Evolutionary conservation across 441 rosid genomes (phyloP).

Genomic region (Hura crepitans): DNA sequence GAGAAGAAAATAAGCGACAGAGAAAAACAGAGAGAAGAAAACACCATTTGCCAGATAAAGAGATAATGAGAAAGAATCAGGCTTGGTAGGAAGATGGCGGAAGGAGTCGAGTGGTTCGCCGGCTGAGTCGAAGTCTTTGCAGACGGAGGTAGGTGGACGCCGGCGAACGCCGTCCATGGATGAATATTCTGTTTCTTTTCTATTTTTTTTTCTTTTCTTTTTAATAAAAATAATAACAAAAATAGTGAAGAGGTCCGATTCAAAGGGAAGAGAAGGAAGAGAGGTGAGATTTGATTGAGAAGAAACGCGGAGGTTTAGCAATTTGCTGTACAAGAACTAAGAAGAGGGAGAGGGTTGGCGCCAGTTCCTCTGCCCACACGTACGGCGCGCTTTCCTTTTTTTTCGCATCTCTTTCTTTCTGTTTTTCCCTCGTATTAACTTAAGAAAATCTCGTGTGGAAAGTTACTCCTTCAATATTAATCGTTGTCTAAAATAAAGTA

Average conservation of each 20-base stretch:
- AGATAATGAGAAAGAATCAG: background rate
- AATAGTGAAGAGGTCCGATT: background rate
- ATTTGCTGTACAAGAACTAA: background rate
- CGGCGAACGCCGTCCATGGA: constrained; percentile 29
- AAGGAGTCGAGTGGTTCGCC: background rate
- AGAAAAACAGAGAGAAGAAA: constrained; percentile 2
- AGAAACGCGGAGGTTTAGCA: constrained; percentile 5
- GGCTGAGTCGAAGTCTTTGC: background rate
- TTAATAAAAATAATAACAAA: background rate
- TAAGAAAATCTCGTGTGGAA: too few relatives aligned
- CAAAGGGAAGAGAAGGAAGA: background rate
- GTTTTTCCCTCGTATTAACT: too few relatives aligned
- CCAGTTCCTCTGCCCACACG: constrained; percentile 15
- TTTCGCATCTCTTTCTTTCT: background rate
- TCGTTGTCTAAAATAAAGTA: too few relatives aligned
- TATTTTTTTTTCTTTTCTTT: too few relatives aligned
- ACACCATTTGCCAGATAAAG: background rate
- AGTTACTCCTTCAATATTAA: too few relatives aligned
- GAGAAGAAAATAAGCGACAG: background rate
- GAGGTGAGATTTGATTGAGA: background rate
- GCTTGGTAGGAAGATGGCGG: too few relatives aligned
- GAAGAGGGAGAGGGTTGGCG: background rate
- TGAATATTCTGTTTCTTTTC: background rate
- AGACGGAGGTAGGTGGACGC: constrained; percentile 19
- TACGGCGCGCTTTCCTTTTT: background rate